A percentile compares a stretch with the other conserved stretches of the same genome.
These are phyloP conservation scores for Trichoderma atroviride DNA, from an alignment of 2,329 filamentous ascomycete species.

Conservation along the genomic window DNA sequence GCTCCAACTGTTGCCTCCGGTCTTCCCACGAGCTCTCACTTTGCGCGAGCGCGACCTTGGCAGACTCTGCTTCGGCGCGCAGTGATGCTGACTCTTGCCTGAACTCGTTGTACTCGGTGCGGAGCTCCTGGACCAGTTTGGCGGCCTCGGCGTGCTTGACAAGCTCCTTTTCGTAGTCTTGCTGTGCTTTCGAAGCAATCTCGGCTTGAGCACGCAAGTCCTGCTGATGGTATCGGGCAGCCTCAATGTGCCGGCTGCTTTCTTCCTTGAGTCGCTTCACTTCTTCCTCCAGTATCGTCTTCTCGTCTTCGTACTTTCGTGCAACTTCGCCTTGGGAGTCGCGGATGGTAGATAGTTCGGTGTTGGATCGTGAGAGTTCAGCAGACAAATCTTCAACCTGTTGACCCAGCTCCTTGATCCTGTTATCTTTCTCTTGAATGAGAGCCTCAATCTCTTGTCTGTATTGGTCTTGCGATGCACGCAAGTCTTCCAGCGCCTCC, in stretches of 20 bases:
- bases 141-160: constrained; percentile 96
- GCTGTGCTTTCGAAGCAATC: constrained; percentile 89
- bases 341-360: constrained; percentile 77
- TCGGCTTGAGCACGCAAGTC: constrained; percentile 92
- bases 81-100: constrained; percentile 76
- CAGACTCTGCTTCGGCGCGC: constrained; percentile 81
- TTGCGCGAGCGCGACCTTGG: constrained; percentile 75
- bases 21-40: constrained; percentile 89
- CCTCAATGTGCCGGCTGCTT: constrained; percentile 75
- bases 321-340: constrained; percentile 77
- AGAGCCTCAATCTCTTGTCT: constrained; percentile 80
- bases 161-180: constrained; percentile 92
- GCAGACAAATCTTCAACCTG: constrained; percentile 80
- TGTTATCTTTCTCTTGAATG: constrained; percentile 75
- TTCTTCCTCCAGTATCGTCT: constrained; percentile 75
- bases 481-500: constrained; percentile 79
- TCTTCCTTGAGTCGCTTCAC: constrained; percentile 81
- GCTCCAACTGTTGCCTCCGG: constrained; percentile 76
- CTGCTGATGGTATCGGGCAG: constrained; percentile 83
- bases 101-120: constrained; percentile 78
- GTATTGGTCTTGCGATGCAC: constrained; percentile 81
- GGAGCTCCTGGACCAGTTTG: constrained; percentile 76
- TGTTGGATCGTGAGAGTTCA: constrained; percentile 81
- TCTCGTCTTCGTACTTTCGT: constrained; percentile 78
- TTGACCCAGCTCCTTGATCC: constrained; percentile 79